phyloP scores from a whole-genome alignment of 257 asterid genomes.

The Solanum stenotomum region DNA sequence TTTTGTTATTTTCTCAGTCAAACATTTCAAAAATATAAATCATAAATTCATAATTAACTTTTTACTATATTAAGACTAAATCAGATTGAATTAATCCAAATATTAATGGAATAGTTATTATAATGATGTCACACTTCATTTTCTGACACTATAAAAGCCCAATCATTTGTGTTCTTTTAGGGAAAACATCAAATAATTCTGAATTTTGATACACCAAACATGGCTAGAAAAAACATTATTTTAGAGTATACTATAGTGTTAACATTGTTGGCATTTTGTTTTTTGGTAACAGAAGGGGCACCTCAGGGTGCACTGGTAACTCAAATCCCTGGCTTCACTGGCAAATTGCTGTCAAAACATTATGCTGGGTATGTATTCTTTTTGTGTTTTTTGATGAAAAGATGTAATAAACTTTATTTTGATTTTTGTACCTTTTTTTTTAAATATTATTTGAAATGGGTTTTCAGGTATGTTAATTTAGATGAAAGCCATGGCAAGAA shows the following conservation, averaged over 20 bases:
- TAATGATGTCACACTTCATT: not conserved
- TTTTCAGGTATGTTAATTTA: conserved; percentile 56
- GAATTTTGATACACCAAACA: not conserved
- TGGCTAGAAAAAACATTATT: not conserved
- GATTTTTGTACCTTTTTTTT: not conserved
- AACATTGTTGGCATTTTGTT: not conserved
- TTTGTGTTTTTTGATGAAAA: not conserved
- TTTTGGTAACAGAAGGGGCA: conserved; percentile 30
- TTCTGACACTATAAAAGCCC: not conserved
- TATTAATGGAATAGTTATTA: not conserved
- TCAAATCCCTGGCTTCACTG: conserved; percentile 63
- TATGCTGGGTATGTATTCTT: conserved; percentile 54
- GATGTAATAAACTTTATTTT: not conserved
- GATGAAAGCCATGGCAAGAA: conserved; percentile 60
- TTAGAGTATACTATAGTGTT: not conserved
- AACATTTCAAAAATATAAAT: too few species aligned
- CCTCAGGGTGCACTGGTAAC: conserved; percentile 56
- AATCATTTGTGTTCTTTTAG: not conserved
- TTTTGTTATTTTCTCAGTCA: not conserved
- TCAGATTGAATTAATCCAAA: not conserved
- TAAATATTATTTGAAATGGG: not conserved
- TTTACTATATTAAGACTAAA: not conserved
- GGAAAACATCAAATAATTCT: not conserved
- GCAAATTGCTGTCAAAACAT: conserved; percentile 71
- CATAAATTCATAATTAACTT: not conserved